These are phyloP conservation scores for Ambrosia trifida DNA, from an alignment of 129 eudicot genomes.

Conservation along the genomic window DNA sequence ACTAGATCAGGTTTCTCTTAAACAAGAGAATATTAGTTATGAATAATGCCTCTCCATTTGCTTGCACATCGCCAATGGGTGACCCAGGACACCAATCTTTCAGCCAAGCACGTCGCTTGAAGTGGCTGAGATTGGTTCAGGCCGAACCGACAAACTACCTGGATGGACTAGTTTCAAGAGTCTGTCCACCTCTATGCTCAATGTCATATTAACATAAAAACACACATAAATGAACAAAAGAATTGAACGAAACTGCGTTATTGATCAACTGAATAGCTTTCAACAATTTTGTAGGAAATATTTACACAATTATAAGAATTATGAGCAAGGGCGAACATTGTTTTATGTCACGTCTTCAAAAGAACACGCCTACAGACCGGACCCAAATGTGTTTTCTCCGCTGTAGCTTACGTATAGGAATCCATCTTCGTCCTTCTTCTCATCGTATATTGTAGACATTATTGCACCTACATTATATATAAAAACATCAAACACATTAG, in stretches of 20 bases:
- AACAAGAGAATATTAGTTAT: too few species aligned
- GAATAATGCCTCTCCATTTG: too few species aligned
- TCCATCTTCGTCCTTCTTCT: conserved; percentile 73
- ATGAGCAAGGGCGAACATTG: conserved; percentile 17
- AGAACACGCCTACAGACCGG: background rate
- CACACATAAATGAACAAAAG: background rate
- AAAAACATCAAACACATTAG: conserved; percentile 7
- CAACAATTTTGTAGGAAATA: conserved; percentile 15
- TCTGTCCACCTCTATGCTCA: background rate
- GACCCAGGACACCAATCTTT: too few species aligned
- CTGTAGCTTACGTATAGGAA: conserved; percentile 75
- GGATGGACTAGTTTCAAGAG: background rate
- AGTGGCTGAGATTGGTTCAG: too few species aligned
- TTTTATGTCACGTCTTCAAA: background rate
- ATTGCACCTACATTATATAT: conserved; percentile 52
- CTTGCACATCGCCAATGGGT: too few species aligned
- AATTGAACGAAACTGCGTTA: background rate
- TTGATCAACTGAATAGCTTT: conserved; percentile 17
- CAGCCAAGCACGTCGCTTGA: too few species aligned
- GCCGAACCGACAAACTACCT: too few species aligned
- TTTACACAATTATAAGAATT: conserved; percentile 14
- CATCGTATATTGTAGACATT: conserved; percentile 67
- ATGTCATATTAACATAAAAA: background rate
- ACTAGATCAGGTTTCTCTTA: too few species aligned
- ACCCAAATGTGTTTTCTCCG: conserved; percentile 77